Evolutionary conservation across 805 yeast genomes (phyloP), one percentile per base, ranked within the genome.

Genomic region (Torulaspora franciscae): DNA sequence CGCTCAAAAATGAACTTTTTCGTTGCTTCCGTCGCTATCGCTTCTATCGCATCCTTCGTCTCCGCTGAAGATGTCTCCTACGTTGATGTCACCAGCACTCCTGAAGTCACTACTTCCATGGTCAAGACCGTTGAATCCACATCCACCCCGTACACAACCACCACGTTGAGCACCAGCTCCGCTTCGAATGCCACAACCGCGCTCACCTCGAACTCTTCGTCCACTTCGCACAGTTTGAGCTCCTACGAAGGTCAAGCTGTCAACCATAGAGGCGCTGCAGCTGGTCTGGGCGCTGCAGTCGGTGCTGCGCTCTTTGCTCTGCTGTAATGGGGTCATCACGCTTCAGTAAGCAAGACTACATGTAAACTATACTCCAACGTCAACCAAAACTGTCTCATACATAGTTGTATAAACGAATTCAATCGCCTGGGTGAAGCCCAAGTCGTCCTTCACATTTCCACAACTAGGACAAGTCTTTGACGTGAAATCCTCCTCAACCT

Each of bases 11-110:
- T 48, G 50, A 42, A 49, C 33, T 48, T 49, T 42, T 42, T 51
- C 28, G 19, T 44, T 37, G 55, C 55, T 29, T 35, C 56, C 45
- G 27, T 47, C 36, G 52, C 54, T 43, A 35, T 43, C 9, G 28
- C 43, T 15, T 28, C 46, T 35, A 27, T 37, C 38, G 52, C 42
- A 26, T 43, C 48, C 17, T 34, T 46, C 6, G 46, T 32, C 27
- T 38, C 50, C 23, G 38, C 52, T 6, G 71, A 67, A 35, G 59
- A 61, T 25, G 61, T 67, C 58, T 56, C 67, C 38, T 73, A 70
- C 58, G 76, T 73, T 42, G 79, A 76, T 52, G 65, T 69, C 55
- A 74, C 79, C 48, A 61, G 70, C 47, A 76, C 80, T 37, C 80
- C 80, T 55, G 65, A 71, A 43, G 72, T 66, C 39, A 68, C 75